Conservation (phyloP, 345 rosid genomes). For the Sisymbrium irio region DNA sequence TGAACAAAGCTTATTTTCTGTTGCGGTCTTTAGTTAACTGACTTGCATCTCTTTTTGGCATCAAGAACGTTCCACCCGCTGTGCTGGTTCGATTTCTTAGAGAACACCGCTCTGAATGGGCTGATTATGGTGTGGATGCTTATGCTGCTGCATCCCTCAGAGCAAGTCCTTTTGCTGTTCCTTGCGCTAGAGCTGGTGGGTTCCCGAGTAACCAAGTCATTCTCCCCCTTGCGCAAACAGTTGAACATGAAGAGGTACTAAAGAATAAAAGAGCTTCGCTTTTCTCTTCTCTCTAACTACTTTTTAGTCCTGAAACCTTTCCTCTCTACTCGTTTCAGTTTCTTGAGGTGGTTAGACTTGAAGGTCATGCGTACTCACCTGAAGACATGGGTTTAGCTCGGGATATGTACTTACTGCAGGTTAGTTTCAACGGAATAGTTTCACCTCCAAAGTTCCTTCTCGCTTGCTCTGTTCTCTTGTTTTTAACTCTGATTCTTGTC, state of each 20-base stretch:
- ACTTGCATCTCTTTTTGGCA: conserved; percentile 21
- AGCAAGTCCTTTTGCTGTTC: conserved; percentile 81
- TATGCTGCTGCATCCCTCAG: conserved; percentile 85
- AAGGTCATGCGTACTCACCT: conserved; percentile 84
- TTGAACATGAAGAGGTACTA: conserved; percentile 90
- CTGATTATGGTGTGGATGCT: conserved; percentile 86
- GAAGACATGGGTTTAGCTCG: conserved; percentile 82
- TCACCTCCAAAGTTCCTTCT: not conserved
- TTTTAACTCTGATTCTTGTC: conserved; percentile 7
- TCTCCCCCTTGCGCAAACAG: conserved; percentile 87
- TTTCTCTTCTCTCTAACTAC: not conserved
- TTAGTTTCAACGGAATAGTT: conserved; percentile 19
- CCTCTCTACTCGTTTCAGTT: conserved; percentile 41
- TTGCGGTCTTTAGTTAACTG: not conserved
- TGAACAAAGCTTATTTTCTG: not conserved
- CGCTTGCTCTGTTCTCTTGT: not conserved
- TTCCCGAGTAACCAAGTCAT: conserved; percentile 90
- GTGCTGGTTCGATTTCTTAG: conserved; percentile 86
- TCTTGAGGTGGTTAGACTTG: conserved; percentile 91
- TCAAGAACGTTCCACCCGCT: conserved; percentile 86
- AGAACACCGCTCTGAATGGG: conserved; percentile 99
- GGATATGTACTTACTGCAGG: conserved; percentile 96
- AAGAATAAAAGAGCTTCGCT: not conserved
- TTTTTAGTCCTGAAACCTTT: not conserved
- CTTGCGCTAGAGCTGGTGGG: conserved; percentile 81